Percentiles rank a stretch among this genome's conserved stretches.
phyloP scores from a whole-genome alignment of 1,139 yeast species.

The Yamadazyma dendronema region DNA sequence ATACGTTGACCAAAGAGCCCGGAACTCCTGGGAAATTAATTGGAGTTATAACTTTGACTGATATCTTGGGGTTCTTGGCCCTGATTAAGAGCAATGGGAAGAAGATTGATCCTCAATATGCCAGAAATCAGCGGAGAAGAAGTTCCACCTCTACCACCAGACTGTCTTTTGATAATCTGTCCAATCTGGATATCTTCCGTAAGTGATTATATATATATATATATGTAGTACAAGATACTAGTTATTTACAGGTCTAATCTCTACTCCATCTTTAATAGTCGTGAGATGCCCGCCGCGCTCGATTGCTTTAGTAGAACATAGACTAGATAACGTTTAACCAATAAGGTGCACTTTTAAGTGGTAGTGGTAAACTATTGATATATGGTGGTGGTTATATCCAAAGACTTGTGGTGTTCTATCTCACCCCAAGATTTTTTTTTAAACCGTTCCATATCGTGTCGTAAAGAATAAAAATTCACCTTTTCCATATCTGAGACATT shows the following conservation, averaged over 20 bases:
- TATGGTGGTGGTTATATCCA: no score
- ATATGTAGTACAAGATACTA: neutral
- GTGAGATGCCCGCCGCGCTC: neutral
- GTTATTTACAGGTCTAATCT: constrained; percentile 28
- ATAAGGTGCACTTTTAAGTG: no score
- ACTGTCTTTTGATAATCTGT: constrained; percentile 32
- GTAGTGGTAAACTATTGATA: no score
- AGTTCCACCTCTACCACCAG: constrained; percentile 50
- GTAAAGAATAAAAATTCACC: no score
- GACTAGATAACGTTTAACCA: no score
- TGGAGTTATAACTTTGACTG: constrained; percentile 91
- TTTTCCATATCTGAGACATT: no score
- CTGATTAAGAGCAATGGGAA: constrained; percentile 57
- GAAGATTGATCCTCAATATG: constrained; percentile 74
- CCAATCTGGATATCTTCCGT: constrained; percentile 14
- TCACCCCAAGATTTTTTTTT: no score
- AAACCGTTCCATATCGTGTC: no score
- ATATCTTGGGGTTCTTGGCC: constrained; percentile 78
- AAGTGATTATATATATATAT: constrained; percentile 26
- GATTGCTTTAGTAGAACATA: no score
- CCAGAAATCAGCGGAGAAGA: constrained; percentile 85
- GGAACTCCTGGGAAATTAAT: constrained; percentile 72
- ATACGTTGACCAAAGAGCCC: constrained; percentile 15
- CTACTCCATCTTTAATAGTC: neutral
- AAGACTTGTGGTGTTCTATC: no score